A percentile compares a stretch with the other conserved stretches of the same genome.
Evolutionary conservation across 192 early-diverging fungal genomes (phyloP).

Genomic region (Endogone sp.): DNA sequence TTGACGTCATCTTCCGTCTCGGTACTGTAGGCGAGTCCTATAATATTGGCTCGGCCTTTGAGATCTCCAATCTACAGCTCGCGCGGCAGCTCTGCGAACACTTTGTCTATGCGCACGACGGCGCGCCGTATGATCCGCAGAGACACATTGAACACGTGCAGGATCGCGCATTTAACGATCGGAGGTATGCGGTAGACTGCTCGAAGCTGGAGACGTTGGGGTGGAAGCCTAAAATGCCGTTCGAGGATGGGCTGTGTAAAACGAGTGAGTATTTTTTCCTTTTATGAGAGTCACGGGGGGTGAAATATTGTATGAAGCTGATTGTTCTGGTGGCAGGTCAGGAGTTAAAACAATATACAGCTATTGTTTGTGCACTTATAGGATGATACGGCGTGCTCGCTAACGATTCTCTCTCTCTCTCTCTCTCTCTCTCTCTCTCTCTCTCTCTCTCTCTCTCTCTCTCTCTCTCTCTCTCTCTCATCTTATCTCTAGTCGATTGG

Average conservation of each 20-base stretch:
- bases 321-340: neutral
- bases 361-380: no score
- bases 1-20: slow-evolving; percentile 61
- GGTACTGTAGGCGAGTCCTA: slow-evolving; percentile 71
- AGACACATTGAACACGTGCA: slow-evolving; percentile 62
- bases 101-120: slow-evolving; percentile 34
- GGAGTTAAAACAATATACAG: no score
- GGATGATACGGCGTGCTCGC: no score
- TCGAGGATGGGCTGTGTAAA: slow-evolving; percentile 56
- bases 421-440: no score
- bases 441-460: no score
- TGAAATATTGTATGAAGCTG: neutral
- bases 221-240: slow-evolving; percentile 59
- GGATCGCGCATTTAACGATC: slow-evolving; percentile 77
- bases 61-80: slow-evolving; percentile 66
- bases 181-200: slow-evolving; percentile 69
- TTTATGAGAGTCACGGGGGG: neutral
- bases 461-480: no score
- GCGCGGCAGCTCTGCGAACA: slow-evolving; percentile 50
- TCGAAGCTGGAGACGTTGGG: slow-evolving; percentile 63
- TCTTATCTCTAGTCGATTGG: slow-evolving; percentile 44
- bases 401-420: no score
- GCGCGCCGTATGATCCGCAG: slow-evolving; percentile 16
- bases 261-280: slow-evolving; percentile 51
- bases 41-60: slow-evolving; percentile 71